These are phyloP conservation scores for Fraxinus americana DNA, from an alignment of 257 asterid genomes.

Conservation along the genomic window DNA sequence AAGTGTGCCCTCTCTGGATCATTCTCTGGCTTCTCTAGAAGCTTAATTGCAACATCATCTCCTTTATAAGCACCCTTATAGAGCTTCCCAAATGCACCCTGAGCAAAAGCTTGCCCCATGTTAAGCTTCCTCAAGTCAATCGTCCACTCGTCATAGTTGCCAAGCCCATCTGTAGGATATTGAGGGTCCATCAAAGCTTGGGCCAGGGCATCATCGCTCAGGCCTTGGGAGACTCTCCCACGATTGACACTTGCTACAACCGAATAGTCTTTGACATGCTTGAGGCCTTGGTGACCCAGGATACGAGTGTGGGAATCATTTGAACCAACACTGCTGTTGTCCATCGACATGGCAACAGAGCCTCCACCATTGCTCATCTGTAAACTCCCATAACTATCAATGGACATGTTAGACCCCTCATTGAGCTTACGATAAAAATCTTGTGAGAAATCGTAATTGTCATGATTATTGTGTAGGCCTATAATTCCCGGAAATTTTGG, in stretches of 20 bases:
- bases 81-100: conserved; percentile 71
- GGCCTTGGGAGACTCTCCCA: conserved; percentile 56
- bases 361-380: conserved; percentile 74
- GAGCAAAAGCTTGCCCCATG: conserved; percentile 71
- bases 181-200: conserved; percentile 61
- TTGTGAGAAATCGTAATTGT: conserved; percentile 56
- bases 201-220: conserved; percentile 68
- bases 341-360: conserved; percentile 75
- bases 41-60: conserved; percentile 68
- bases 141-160: conserved; percentile 60
- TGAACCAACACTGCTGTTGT: conserved; percentile 76
- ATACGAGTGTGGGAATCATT: conserved; percentile 69
- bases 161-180: conserved; percentile 59
- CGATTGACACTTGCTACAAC: conserved; percentile 63
- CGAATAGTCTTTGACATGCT: conserved; percentile 56
- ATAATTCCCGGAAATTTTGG: conserved; percentile 64
- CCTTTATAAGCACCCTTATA: conserved; percentile 58
- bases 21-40: conserved; percentile 65
- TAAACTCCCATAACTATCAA: conserved; percentile 72
- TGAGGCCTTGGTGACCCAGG: conserved; percentile 68
- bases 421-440: conserved; percentile 69
- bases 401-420: conserved; percentile 71
- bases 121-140: conserved; percentile 62
- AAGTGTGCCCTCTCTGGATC: conserved; percentile 55
- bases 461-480: conserved; percentile 54